Evolutionary conservation across 2,329 filamentous ascomycete genomes (phyloP), one percentile per base, ranked within the genome.

Genomic region (Colletotrichum sidae): DNA sequence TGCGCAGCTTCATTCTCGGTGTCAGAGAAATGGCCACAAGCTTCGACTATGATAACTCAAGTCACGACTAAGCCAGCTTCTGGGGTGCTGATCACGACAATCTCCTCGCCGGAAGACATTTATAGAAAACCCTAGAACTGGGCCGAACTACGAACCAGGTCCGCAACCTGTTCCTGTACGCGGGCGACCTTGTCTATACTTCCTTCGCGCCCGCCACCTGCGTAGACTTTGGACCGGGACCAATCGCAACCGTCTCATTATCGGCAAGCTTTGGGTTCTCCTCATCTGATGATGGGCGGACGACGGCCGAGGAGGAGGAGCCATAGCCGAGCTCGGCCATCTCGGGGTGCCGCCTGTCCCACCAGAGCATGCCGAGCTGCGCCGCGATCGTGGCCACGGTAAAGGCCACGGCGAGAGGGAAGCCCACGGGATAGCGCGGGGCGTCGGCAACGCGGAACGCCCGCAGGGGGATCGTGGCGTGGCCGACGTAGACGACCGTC

Each of bases 401-500:
- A 34, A 79, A 77, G 0, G 76, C 75, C 0, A 75, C 75, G 0
- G 74, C 71, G 2, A 79, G 65, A 1, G 77, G 77, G 55, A 79
- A 79, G 4, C 78, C 78, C 4, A 79, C 71, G 0, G 77, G 76
- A 42, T 79, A 79, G 3, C 67, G 65, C 0, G 78, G 77, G 1
- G 77, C 72, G 47, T 79, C 77, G 0, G 71, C 69, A 0, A 77
- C 76, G 17, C 74, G 72, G 56, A 76, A 79, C 0, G 75, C 76
- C 0, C 78, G 70, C 35, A 79, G 70, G 0, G 78, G 78, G 4
- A 79, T 78, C 0, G 77, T 79, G 2, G 77, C 77, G 13, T 79
- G 77, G 0, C 77, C 77, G 2, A 77, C 67, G 37, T 79, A 79
- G 1, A 79, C 77, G 3, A 79, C 63, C 7, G 75, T 79, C n/a